These are phyloP conservation scores for Hagleromyces aurorensis DNA, from an alignment of 805 yeast species.

Conservation along the genomic window DNA sequence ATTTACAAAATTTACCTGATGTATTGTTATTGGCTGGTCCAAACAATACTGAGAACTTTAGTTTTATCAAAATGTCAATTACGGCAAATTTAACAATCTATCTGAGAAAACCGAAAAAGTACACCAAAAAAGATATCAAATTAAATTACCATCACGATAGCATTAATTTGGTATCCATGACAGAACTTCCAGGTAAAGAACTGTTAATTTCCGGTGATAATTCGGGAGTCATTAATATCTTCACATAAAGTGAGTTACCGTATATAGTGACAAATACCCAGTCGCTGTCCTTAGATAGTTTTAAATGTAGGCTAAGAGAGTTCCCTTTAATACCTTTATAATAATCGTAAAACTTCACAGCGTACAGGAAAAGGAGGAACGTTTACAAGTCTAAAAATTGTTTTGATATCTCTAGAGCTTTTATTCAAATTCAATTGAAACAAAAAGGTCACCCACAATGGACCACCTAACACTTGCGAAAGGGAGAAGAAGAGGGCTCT, in stretches of 20 bases:
- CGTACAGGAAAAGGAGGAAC: not conserved
- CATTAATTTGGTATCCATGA: constrained; percentile 4
- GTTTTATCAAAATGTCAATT: no score
- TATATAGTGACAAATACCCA: constrained; percentile 1
- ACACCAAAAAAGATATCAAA: not conserved
- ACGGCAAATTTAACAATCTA: constrained; percentile 10
- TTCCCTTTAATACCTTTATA: no score
- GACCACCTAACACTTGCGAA: constrained; percentile 12
- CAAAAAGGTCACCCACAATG: constrained; percentile 11
- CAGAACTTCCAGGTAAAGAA: constrained; percentile 1
- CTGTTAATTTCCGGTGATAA: constrained; percentile 15
- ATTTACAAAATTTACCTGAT: constrained; percentile 9
- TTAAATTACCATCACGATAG: constrained; percentile 6
- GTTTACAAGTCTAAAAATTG: not conserved
- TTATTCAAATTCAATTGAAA: not conserved
- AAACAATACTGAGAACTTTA: constrained; percentile 1
- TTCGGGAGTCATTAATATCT: constrained; percentile 16
- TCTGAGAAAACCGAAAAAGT: not conserved
- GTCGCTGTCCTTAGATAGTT: not conserved
- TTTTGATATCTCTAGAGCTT: not conserved
- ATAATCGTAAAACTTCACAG: no score
- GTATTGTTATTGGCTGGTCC: constrained; percentile 10
- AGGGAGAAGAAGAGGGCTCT: constrained; percentile 26
- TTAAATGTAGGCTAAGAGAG: no score
- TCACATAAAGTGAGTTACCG: constrained; percentile 3